A percentile compares a stretch with the other conserved stretches of the same genome.
Evolutionary conservation across 495 filamentous ascomycete species (phyloP).

Genomic region (Daldinia concentrica): DNA sequence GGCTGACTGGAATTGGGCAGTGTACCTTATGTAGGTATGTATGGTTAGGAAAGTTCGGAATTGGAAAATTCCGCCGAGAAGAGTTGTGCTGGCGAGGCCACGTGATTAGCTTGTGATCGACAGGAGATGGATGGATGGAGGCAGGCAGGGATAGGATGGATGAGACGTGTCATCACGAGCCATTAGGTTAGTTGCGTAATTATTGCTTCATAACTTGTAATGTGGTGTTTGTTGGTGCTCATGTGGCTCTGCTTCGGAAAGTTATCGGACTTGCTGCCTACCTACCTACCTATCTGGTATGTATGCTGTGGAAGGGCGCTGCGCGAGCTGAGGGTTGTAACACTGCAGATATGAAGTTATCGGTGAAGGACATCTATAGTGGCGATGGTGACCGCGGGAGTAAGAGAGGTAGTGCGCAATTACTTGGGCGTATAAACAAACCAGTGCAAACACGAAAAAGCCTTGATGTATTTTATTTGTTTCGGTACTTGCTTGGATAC

Average conservation of each 20-base stretch:
- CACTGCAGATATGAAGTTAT: too few relatives aligned
- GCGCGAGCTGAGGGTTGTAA: not conserved
- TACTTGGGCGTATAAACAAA: too few relatives aligned
- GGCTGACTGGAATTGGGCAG: not conserved
- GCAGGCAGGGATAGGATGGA: not conserved
- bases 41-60: not conserved
- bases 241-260: not conserved
- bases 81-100: not conserved
- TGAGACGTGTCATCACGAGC: not conserved
- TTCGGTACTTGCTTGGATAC: too few relatives aligned
- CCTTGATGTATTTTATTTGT: too few relatives aligned
- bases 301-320: too few relatives aligned
- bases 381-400: too few relatives aligned
- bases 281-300: not conserved
- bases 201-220: not conserved
- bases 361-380: too few relatives aligned
- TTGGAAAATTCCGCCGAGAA: not conserved
- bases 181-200: not conserved
- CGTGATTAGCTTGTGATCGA: not conserved
- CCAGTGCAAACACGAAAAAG: too few relatives aligned
- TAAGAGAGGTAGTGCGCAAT: too few relatives aligned
- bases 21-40: not conserved
- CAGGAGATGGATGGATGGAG: not conserved
- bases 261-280: too few relatives aligned
- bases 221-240: not conserved